Base-by-base conservation (phyloP, 2,329 filamentous ascomycete genomes). In the Aspergillus viridinutans region DNA sequence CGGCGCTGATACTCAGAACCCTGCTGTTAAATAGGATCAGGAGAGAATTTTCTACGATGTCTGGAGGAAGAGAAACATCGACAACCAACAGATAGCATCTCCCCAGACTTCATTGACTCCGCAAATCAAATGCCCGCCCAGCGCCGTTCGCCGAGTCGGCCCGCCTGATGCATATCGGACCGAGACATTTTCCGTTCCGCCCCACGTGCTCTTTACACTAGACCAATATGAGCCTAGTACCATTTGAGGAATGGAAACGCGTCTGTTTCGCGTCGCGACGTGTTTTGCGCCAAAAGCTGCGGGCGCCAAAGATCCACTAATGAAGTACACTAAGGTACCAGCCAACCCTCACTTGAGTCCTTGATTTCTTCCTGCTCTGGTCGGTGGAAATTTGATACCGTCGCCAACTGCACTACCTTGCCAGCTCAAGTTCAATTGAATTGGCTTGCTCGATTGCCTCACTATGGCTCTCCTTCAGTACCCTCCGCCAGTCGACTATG, bases 391-490 rank as follows among this genome's bases (percentile, higher is more conserved):
- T 51, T 42, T 55, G 53, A 45, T 49, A 50, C 52, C 43, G 55
- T 50, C 58, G 32, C 54, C 55, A 56, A 56, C 52, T 55, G 53
- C 53, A 51, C 52, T 50, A 50, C 49, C 55, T 61, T 59, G 59
- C 60, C 56, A 60, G 61, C 52, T 52, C 55, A 58, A 52, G 47
- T 48, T 50, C 55, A 62, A 62, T 62, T 64, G 61, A 63, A 57
- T 58, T 56, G 61, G 64, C 49, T 56, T 51, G 54, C 52, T 50
- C 53, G 51, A 51, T 62, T 57, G 59, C 63, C 66, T 67, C 76
- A 78, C 67, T 58, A 97, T 97, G 93, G 89, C 92, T 82, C 89
- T 97, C 70, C 84, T 92, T 70, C 87, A 89, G 64, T 89, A 88
- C 75, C 87, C 84, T 71, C 82, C 87, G 65, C 85, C 89, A 52